Evolutionary conservation across 495 filamentous ascomycete genomes (phyloP).

Genomic region (Neurospora sp.): DNA sequence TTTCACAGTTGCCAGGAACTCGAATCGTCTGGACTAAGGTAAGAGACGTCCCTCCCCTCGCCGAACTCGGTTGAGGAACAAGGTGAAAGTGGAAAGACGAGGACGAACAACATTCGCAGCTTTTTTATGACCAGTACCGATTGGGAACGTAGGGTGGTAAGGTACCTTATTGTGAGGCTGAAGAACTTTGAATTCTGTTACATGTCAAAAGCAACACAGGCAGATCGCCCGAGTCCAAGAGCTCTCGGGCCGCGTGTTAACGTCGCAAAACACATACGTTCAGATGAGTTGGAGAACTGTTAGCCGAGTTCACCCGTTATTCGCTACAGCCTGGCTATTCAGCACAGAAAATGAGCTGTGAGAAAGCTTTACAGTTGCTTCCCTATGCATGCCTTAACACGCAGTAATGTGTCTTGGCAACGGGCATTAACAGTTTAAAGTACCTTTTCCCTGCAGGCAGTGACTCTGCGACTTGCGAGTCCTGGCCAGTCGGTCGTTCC

Average conservation of each 20-base stretch:
- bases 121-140: too few species aligned
- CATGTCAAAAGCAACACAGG: background rate
- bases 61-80: background rate
- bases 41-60: background rate
- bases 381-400: background rate
- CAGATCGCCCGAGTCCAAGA: background rate
- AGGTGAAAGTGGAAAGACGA: background rate
- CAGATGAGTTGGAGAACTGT: background rate
- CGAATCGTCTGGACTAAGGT: background rate
- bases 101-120: background rate
- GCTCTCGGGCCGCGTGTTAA: background rate
- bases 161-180: background rate
- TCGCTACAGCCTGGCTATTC: background rate
- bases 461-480: background rate
- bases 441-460: background rate
- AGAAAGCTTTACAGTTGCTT: background rate
- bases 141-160: too few species aligned
- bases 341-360: background rate
- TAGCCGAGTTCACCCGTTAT: background rate
- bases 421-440: background rate
- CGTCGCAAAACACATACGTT: background rate
- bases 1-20: background rate
- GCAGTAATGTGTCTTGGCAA: background rate
- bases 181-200: background rate
- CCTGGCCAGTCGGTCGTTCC: background rate